Evolutionary conservation across 1,139 yeast species (phyloP), one percentile per base, ranked within the genome.

Genomic region (Hyphopichia buzzinii): DNA sequence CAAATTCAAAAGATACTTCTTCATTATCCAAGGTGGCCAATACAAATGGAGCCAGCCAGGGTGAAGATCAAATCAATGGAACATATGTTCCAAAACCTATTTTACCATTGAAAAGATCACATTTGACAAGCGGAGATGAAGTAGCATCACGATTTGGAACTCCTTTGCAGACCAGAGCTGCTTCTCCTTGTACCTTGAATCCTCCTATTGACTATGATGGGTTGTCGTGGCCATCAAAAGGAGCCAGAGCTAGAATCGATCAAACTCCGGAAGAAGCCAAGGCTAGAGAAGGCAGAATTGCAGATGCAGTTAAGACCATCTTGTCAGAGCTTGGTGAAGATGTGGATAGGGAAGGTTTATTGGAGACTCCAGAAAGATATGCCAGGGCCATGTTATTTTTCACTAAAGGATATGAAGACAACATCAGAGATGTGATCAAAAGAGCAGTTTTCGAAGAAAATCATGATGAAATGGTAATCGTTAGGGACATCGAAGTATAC

Each of bases 381-480:
- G 98, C 99, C 2, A 75, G 95, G 44, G 98, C 99, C 16, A 88
- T 92, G 95, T 72, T 92, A 35, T 92, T 70, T 53, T 89, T 94
- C 70, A 92, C 99, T 16, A 87, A 89, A 57, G 99, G 99, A 8
- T 92, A 92, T 59, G 96, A 90, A 62, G 96, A 90, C 49, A 89
- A 89, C 57, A 83, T 86, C 41, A 68, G 83, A 42, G 96, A 89
- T 55, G 97, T 90, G 23, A 84, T 94, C 52, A 92, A 94, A 54
- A 74, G 89, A 42, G 98, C 98, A 0, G 95, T 94, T 10, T 94
- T 94, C 50, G 97, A 92, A 59, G 98, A 92, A 58, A 96, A 94
- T 57, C 98, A 94, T 58, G 97, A 92, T 58, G 99, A 92, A 59
- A 92, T 92, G 97, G 98, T 92, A 33, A 90, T 92, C 48, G 98